Percentiles rank a stretch among this genome's conserved stretches.
These are phyloP conservation scores for Auriculariales sp. DNA, from an alignment of 768 basidiomycete genomes.

Conservation along the genomic window DNA sequence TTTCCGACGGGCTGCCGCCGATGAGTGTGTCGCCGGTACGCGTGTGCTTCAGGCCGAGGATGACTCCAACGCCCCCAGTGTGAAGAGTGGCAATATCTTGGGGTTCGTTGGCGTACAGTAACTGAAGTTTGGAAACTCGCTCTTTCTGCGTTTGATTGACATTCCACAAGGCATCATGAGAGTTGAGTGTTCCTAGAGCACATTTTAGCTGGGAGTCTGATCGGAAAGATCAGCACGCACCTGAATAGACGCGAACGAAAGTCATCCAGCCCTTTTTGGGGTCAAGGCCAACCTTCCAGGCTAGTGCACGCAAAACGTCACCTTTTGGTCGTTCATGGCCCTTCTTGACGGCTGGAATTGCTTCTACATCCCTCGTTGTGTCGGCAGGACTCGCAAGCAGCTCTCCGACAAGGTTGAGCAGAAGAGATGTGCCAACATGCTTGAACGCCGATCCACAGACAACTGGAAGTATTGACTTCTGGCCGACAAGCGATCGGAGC, in stretches of 20 bases:
- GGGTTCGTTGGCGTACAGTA: slow-evolving; percentile 63
- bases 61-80: slow-evolving; percentile 72
- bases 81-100: slow-evolving; percentile 69
- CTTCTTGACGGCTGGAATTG: too few relatives aligned
- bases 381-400: slow-evolving; percentile 68
- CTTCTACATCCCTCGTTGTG: slow-evolving; percentile 28
- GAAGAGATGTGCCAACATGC: slow-evolving; percentile 65
- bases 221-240: slow-evolving; percentile 25
- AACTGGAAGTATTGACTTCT: slow-evolving; percentile 57
- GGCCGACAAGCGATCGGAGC: slow-evolving; percentile 53
- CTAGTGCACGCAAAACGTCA: slow-evolving; percentile 41
- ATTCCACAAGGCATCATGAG: slow-evolving; percentile 48
- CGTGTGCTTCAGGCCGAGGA: slow-evolving; percentile 70
- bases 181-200: slow-evolving; percentile 47
- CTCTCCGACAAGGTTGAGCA: slow-evolving; percentile 73
- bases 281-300: slow-evolving; percentile 87
- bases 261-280: slow-evolving; percentile 82
- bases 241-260: slow-evolving; percentile 79
- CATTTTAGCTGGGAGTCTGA: not conserved
- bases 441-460: slow-evolving; percentile 73
- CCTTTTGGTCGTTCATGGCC: too few relatives aligned
- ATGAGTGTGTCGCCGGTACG: slow-evolving; percentile 80
- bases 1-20: slow-evolving; percentile 26
- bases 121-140: slow-evolving; percentile 55
- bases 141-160: slow-evolving; percentile 55